A percentile compares a stretch with the other conserved stretches of the same genome.
phyloP scores from a whole-genome alignment of 768 basidiomycete genomes.

The Russula compacta region DNA sequence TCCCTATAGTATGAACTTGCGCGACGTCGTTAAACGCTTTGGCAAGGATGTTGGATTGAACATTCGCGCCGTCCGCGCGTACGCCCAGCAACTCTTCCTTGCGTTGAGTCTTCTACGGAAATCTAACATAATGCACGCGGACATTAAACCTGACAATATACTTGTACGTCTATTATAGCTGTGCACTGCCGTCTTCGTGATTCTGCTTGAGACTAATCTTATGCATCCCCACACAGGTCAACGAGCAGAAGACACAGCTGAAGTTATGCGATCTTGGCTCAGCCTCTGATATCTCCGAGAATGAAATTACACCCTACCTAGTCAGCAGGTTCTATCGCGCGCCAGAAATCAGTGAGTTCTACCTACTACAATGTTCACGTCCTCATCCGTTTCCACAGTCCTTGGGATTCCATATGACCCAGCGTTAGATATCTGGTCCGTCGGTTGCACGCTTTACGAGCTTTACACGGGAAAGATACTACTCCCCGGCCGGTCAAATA shows the following conservation, averaged over 20 bases:
- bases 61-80: slow-evolving; percentile 96
- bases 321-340: slow-evolving; percentile 97
- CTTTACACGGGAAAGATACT: slow-evolving; percentile 95
- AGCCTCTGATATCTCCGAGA: slow-evolving; percentile 88
- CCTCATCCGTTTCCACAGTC: slow-evolving; percentile 39
- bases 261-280: slow-evolving; percentile 98
- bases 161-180: slow-evolving; percentile 44
- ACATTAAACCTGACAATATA: slow-evolving; percentile 98
- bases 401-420: slow-evolving; percentile 93
- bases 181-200: not conserved
- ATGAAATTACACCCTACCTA: slow-evolving; percentile 96
- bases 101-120: slow-evolving; percentile 78
- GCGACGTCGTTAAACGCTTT: slow-evolving; percentile 95
- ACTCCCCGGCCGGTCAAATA: slow-evolving; percentile 93
- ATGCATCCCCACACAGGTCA: slow-evolving; percentile 49
- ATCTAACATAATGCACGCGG: slow-evolving; percentile 92
- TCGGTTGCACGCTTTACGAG: slow-evolving; percentile 95
- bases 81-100: slow-evolving; percentile 92
- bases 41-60: slow-evolving; percentile 97
- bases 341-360: slow-evolving; percentile 86
- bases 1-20: slow-evolving; percentile 80
- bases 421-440: slow-evolving; percentile 91
- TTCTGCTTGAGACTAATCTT: not conserved
- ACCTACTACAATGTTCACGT: slow-evolving; percentile 1
- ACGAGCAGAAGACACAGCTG: slow-evolving; percentile 85